A percentile compares a stretch with the other conserved stretches of the same genome.
These are phyloP conservation scores for Cyclospora cayetanensis DNA, from an alignment of 169 alveolate species.

Conservation along the genomic window DNA sequence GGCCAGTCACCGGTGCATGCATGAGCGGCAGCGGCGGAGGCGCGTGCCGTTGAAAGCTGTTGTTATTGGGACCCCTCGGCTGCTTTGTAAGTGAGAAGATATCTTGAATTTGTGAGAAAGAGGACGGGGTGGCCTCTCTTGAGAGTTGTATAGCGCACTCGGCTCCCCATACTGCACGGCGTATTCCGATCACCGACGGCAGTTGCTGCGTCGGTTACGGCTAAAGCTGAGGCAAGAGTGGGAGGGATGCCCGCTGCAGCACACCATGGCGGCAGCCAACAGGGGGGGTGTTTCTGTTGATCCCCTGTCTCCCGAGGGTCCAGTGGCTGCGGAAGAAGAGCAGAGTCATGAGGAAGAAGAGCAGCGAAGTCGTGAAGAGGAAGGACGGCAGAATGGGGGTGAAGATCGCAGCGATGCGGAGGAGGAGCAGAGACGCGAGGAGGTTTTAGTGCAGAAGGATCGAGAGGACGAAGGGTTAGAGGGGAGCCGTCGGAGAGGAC, in stretches of 20 bases:
- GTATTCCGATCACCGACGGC: background rate
- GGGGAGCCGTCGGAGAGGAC: background rate
- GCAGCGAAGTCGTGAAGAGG: background rate
- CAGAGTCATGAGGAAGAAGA: background rate
- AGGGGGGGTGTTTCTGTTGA: background rate
- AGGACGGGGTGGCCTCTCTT: too few species aligned
- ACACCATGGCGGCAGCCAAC: slow-evolving; percentile 23
- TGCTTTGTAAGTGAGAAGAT: too few species aligned
- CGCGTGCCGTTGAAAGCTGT: too few species aligned
- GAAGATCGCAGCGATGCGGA: background rate
- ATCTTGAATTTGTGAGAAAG: too few species aligned
- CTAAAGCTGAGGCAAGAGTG: background rate
- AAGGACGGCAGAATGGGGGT: background rate
- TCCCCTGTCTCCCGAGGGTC: background rate
- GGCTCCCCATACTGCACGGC: too few species aligned
- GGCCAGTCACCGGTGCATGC: too few species aligned
- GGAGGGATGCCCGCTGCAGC: slow-evolving; percentile 23
- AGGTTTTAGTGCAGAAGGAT: slow-evolving; percentile 19
- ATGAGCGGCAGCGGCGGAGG: too few species aligned
- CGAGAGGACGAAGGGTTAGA: background rate
- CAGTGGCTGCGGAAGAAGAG: background rate
- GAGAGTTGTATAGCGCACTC: too few species aligned
- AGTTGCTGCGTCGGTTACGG: background rate
- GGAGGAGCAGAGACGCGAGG: background rate
- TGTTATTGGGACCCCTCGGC: too few species aligned